These are phyloP conservation scores for Leccinum subgranulosum DNA, from an alignment of 768 basidiomycete genomes.

Conservation along the genomic window DNA sequence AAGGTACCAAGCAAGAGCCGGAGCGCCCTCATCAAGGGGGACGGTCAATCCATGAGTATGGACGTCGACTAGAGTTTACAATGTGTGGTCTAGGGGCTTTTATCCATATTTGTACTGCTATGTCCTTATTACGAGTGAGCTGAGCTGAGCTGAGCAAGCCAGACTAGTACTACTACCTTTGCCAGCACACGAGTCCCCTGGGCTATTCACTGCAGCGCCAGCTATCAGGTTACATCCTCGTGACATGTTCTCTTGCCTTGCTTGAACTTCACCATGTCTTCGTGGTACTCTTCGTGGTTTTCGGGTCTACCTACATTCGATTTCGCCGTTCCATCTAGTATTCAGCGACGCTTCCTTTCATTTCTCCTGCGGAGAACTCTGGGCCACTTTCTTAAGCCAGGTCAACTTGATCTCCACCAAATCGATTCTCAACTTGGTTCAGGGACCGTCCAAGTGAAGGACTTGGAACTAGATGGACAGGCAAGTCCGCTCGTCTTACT, in stretches of 20 bases:
- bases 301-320: constrained; percentile 59
- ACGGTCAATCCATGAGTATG: constrained; percentile 91
- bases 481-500: constrained; percentile 42
- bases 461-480: constrained; percentile 73
- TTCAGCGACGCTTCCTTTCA: constrained; percentile 87
- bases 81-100: constrained; percentile 14
- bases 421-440: constrained; percentile 93
- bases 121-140: background rate
- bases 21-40: constrained; percentile 77
- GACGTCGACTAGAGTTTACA: constrained; percentile 57
- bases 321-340: constrained; percentile 61
- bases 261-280: constrained; percentile 36
- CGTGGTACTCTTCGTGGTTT: constrained; percentile 59
- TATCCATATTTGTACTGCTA: constrained; percentile 16
- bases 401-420: constrained; percentile 81
- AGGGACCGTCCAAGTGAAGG: constrained; percentile 82
- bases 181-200: constrained; percentile 2
- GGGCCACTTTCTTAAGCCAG: constrained; percentile 84
- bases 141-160: background rate
- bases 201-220: constrained; percentile 4
- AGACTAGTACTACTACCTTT: background rate
- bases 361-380: constrained; percentile 81
- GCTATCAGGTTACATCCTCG: background rate
- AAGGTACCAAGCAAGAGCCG: constrained; percentile 59
- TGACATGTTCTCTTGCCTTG: constrained; percentile 15